Evolutionary conservation across 1,284 basidiomycete genomes (phyloP), one percentile per base, ranked within the genome.

Genomic region (Leccinum colubrinum): DNA sequence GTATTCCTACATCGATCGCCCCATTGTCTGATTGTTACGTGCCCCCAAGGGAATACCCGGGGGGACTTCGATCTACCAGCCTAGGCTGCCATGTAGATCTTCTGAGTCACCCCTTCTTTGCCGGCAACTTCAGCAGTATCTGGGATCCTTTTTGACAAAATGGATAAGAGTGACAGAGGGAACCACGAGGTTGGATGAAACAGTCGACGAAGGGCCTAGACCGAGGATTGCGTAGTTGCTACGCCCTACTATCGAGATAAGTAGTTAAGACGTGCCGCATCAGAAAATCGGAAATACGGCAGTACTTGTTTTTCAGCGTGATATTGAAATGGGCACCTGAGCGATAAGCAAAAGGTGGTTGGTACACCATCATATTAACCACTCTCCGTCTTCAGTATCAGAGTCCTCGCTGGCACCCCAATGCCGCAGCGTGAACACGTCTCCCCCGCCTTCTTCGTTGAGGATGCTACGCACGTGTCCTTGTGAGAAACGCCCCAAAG

Each of bases 341-440:
- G 43, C 43, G 20, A 22, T 22, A 48, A 48, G 46, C 46, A 48
- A 48, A 48, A 2, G 20, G 6, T 48, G 17, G 11, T 12, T 46
- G 17, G 46, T 20, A 48, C 46, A 20, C 69, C 65, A 62, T 69
- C 63, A 69, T 60, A 59, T 73, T 63, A 52, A 72, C 62, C 59
- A 64, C 57, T 60, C 57, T 63, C 71, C 68, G 55, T 70, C 70
- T 52, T 70, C 72, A 50, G 51, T 56, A 58, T 67, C 66, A 55
- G 68, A 65, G 60, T 72, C 68, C 69, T 69, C 74, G 55, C 60
- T 65, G 52, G 64, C 67, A 54, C 65, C 64, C 67, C 72, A 82
- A 57, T 62, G 73, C 55, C 82, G 75, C 25, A 73, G 60, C 9
- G 66, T 64, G 68, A 86, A 86, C 15, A 85, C 78, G 70, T 86